These are phyloP conservation scores for Achaetomiella virescens DNA, from an alignment of 495 filamentous ascomycete genomes.

Conservation along the genomic window DNA sequence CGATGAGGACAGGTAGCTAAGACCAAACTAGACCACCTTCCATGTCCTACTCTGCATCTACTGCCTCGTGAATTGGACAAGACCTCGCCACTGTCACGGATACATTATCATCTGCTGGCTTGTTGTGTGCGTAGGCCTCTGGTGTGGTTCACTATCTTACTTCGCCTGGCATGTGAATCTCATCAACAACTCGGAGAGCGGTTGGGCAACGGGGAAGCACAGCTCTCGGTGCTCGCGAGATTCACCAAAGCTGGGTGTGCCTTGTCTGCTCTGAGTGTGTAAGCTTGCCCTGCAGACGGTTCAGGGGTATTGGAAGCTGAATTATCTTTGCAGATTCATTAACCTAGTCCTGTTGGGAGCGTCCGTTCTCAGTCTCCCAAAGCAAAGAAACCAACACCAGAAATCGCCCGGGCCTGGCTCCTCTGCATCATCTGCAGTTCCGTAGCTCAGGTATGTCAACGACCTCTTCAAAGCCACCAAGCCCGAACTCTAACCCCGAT, in stretches of 20 bases:
- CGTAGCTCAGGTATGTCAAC: background rate
- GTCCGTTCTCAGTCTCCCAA: conserved; percentile 5
- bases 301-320: background rate
- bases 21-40: conserved; percentile 8
- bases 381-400: background rate
- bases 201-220: background rate
- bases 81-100: conserved; percentile 6
- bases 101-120: conserved; percentile 9
- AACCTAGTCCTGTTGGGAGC: conserved; percentile 17
- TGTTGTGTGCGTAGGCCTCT: conserved; percentile 15
- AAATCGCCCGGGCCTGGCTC: background rate
- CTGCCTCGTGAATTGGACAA: conserved; percentile 11
- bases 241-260: conserved; percentile 23
- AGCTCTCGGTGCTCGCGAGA: conserved; percentile 1
- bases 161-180: conserved; percentile 13
- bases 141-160: conserved; percentile 18
- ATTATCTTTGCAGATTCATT: background rate
- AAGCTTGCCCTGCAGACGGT: background rate
- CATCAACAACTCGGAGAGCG: background rate
- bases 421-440: background rate
- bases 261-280: conserved; percentile 17
- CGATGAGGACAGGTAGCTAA: background rate
- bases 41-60: conserved; percentile 22
- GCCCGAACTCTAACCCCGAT: background rate
- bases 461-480: background rate